Conservation (phyloP, 768 basidiomycete genomes). For the Lactifluus volemus region DNA sequence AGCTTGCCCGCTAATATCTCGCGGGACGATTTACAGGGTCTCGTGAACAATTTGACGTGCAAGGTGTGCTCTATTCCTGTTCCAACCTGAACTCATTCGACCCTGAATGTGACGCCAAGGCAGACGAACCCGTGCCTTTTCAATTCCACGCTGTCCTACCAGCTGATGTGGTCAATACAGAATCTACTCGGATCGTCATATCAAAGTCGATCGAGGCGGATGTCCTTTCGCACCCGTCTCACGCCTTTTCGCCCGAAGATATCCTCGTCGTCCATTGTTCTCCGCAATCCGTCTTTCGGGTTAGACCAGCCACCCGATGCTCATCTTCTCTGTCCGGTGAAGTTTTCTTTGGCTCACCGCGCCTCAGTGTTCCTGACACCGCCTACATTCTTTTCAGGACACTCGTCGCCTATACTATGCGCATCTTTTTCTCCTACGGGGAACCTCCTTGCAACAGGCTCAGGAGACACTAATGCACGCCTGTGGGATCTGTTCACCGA, state of each 20-base stretch:
- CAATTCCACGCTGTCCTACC: conserved; percentile 79
- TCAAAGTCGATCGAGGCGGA: conserved; percentile 79
- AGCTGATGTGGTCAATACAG: conserved; percentile 37
- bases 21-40: conserved; percentile 71
- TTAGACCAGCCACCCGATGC: conserved; percentile 89
- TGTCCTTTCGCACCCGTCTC: conserved; percentile 63
- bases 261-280: conserved; percentile 83
- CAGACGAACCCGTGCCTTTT: conserved; percentile 88
- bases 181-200: conserved; percentile 70
- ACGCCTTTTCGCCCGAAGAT: conserved; percentile 75
- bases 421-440: conserved; percentile 96
- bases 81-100: conserved; percentile 7
- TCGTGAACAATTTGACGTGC: conserved; percentile 81
- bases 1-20: conserved; percentile 83
- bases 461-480: conserved; percentile 87
- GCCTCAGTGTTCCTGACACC: not conserved
- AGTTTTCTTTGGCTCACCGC: conserved; percentile 19
- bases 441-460: conserved; percentile 83
- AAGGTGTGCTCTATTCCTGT: conserved; percentile 32
- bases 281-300: conserved; percentile 92
- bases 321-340: conserved; percentile 83
- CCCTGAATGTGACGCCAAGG: conserved; percentile 30
- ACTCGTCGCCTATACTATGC: conserved; percentile 88
- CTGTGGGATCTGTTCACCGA: conserved; percentile 95
- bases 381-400: conserved; percentile 42